phyloP scores from a whole-genome alignment of 2,329 filamentous ascomycete genomes.

The Phaeosphaeria sp. region DNA sequence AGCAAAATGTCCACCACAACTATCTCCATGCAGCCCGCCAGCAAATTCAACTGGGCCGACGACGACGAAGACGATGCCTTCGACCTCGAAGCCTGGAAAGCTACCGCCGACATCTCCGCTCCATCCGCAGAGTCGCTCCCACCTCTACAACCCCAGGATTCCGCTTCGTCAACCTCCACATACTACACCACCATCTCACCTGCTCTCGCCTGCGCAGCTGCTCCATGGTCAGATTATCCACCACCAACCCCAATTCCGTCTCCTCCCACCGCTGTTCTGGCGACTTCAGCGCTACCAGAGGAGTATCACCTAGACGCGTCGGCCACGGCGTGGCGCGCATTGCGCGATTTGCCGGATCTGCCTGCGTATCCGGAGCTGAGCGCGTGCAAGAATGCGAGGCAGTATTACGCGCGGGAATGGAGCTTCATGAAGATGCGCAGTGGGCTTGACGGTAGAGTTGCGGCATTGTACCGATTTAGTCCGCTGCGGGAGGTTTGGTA shows the following conservation, averaged over 20 bases:
- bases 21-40: background rate
- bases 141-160: constrained; percentile 9
- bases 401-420: background rate
- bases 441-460: background rate
- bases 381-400: background rate
- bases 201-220: background rate
- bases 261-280: background rate
- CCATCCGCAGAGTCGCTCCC: constrained; percentile 9
- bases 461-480: background rate
- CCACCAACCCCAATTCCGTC: background rate
- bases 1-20: background rate
- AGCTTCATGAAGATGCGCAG: background rate
- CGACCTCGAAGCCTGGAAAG: constrained; percentile 16
- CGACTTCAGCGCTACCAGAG: no score
- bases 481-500: background rate
- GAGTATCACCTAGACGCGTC: no score
- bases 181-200: background rate
- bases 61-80: constrained; percentile 34
- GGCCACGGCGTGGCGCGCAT: background rate
- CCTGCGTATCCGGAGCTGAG: background rate
- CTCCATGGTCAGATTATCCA: background rate
- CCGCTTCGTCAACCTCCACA: background rate
- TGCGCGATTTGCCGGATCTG: background rate
- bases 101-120: constrained; percentile 19
- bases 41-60: constrained; percentile 25